Base-by-base conservation (phyloP, 768 basidiomycete genomes). In the Rhodotorula toruloides region DNA sequence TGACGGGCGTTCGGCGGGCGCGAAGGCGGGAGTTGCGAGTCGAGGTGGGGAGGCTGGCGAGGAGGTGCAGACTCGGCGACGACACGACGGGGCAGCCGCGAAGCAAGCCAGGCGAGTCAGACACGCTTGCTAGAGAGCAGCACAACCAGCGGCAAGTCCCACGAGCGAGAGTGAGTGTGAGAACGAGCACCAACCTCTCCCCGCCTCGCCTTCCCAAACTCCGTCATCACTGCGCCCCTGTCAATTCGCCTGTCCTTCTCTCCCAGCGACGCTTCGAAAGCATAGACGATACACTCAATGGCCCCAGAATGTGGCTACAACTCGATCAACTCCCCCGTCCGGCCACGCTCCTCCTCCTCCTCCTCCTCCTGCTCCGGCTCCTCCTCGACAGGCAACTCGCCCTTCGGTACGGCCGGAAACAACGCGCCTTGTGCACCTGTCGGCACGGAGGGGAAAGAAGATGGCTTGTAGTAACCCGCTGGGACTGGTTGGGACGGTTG, bases 371-470 rank as follows among this genome's bases (percentile, higher is more conserved):
- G 27, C 36, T 44, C 43, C 37, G 61, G 61, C 31, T 42, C 21
- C 21, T 27, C 43, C n/a, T n/a, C n/a, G n/a, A n/a, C n/a, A n/a
- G n/a, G n/a, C n/a, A n/a, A n/a, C n/a, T n/a, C n/a, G n/a, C n/a
- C n/a, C 4, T 21, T 49, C 29, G 55, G 71, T 37, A 66, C 71
- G 17, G 32, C 48, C 42, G 61, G 70, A 39, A 72, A 64, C 22
- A 46, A 29, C 42, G 37, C 58, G 36, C 67, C 60, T 16, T 61
- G 53, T 11, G 58, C 58, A 13, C 59, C 58, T 8, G 54, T 31
- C n/a, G 73, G 70, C 0, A 68, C 66, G 9, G 61, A 29, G 12
- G 72, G 71, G 47, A 73, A 69, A 21, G 55, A 65, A 21, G 69
- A 54, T 11, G 72, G 72, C 43, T 65, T 65, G 56, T 72, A 63